Percentiles rank a stretch among this genome's conserved stretches.
These are phyloP conservation scores for Boletus subparvulus DNA, from an alignment of 768 basidiomycete species.

Conservation along the genomic window DNA sequence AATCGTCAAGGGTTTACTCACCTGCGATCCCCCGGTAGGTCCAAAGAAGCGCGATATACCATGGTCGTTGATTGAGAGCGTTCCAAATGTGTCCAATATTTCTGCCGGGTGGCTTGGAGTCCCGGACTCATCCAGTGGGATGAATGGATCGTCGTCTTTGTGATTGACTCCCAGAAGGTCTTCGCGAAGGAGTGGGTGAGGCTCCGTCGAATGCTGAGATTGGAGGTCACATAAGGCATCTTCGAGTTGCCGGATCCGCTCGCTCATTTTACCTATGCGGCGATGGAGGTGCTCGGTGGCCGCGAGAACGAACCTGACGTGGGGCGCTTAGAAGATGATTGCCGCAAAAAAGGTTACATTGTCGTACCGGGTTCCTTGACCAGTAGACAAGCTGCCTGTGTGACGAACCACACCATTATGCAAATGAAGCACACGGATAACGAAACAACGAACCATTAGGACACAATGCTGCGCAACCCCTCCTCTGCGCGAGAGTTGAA, in stretches of 20 bases:
- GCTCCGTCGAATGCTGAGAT: constrained; percentile 48
- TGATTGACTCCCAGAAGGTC: constrained; percentile 42
- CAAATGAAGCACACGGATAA: neutral
- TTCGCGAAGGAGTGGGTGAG: constrained; percentile 60
- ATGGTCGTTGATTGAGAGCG: constrained; percentile 57
- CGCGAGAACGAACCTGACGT: constrained; percentile 53
- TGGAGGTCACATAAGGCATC: constrained; percentile 57
- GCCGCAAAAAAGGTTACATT: neutral
- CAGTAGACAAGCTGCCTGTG: constrained; percentile 72
- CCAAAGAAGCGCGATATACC: constrained; percentile 66
- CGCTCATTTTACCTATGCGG: constrained; percentile 50
- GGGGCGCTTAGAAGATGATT: constrained; percentile 7
- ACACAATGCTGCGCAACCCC: constrained; percentile 69
- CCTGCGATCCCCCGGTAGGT: constrained; percentile 67
- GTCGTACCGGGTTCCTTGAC: constrained; percentile 67
- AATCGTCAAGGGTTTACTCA: constrained; percentile 33
- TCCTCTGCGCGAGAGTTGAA: constrained; percentile 39
- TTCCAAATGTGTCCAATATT: constrained; percentile 57
- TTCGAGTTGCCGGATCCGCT: constrained; percentile 58
- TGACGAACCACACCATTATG: neutral
- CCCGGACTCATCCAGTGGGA: constrained; percentile 27
- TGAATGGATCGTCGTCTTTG: constrained; percentile 24
- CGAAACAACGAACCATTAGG: constrained; percentile 56
- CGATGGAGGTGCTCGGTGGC: constrained; percentile 66
- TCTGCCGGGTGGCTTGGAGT: constrained; percentile 34